Evolutionary conservation across 2,329 filamentous ascomycete species (phyloP).

Genomic region (Aspergillus melleus): DNA sequence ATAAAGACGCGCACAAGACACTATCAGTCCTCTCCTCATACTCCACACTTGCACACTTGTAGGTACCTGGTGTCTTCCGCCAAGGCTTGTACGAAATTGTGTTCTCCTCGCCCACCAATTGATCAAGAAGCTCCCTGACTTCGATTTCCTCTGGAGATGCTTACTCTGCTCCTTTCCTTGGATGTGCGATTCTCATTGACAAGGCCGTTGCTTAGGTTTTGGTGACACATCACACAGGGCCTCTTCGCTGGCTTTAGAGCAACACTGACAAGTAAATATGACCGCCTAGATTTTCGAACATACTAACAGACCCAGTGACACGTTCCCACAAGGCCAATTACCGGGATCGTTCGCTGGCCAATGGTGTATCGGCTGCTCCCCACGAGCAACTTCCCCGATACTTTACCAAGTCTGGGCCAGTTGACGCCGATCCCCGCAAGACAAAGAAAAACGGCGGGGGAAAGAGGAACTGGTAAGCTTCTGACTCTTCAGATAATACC

Average conservation of each 20-base stretch:
- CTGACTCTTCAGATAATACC: background rate
- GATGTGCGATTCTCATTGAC: background rate
- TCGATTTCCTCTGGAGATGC: too few species aligned
- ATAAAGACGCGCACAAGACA: too few species aligned
- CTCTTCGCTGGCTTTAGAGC: background rate
- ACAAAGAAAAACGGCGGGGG: constrained; percentile 95
- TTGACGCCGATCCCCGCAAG: constrained; percentile 83
- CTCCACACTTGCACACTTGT: too few species aligned
- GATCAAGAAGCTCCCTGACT: too few species aligned
- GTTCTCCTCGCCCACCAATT: too few species aligned
- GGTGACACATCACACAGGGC: background rate
- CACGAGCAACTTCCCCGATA: constrained; percentile 82
- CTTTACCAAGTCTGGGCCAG: constrained; percentile 84
- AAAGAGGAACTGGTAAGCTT: constrained; percentile 85
- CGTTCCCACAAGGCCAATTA: constrained; percentile 95
- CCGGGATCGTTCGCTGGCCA: constrained; percentile 79
- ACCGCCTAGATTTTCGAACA: background rate
- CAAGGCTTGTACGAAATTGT: too few species aligned
- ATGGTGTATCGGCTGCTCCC: constrained; percentile 68
- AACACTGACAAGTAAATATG: background rate
- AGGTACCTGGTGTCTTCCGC: too few species aligned
- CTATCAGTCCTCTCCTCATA: too few species aligned
- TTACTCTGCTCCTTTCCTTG: too few species aligned
- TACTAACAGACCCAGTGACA: constrained; percentile 68
- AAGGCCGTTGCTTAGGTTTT: background rate